Evolutionary conservation across 2,329 filamentous ascomycete genomes (phyloP).

Genomic region (Clonostachys sp.): DNA sequence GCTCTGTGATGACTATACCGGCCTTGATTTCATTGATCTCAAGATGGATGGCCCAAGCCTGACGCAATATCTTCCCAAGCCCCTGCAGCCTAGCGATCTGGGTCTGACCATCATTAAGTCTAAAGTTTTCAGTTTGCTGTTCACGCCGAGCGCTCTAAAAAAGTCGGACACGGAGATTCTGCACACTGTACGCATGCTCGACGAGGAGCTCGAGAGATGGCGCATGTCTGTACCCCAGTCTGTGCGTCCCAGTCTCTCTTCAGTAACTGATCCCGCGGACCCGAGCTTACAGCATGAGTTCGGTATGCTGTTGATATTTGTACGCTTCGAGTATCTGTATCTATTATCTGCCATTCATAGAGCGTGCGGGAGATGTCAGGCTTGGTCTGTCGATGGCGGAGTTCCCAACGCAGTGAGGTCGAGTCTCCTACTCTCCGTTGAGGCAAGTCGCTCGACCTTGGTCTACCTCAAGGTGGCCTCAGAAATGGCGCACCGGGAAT

Average conservation of each 20-base stretch:
- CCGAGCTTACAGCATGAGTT: too few relatives aligned
- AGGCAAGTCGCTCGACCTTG: constrained; percentile 51
- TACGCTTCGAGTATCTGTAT: too few relatives aligned
- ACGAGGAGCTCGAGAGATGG: constrained; percentile 53
- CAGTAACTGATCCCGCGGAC: too few relatives aligned
- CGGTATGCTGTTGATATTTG: too few relatives aligned
- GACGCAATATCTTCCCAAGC: background rate
- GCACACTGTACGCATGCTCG: constrained; percentile 48
- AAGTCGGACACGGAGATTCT: constrained; percentile 52
- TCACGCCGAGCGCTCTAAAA: constrained; percentile 38
- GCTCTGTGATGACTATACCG: constrained; percentile 20
- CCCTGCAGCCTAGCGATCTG: constrained; percentile 24
- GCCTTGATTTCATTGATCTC: background rate
- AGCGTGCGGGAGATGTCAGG: constrained; percentile 42
- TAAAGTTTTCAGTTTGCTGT: constrained; percentile 39
- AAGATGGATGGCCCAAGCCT: too few relatives aligned
- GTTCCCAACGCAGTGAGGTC: constrained; percentile 30
- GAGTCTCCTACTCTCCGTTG: constrained; percentile 45
- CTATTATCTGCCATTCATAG: constrained; percentile 9
- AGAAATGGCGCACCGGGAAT: constrained; percentile 33
- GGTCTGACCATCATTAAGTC: constrained; percentile 46
- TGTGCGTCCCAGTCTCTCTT: too few relatives aligned
- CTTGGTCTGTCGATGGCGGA: background rate
- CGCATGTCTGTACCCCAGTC: constrained; percentile 35
- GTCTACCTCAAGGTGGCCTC: constrained; percentile 38